Evolutionary conservation across 2,329 filamentous ascomycete genomes (phyloP), one percentile per base, ranked within the genome.

Genomic region (Plenodomus tracheiphilus): DNA sequence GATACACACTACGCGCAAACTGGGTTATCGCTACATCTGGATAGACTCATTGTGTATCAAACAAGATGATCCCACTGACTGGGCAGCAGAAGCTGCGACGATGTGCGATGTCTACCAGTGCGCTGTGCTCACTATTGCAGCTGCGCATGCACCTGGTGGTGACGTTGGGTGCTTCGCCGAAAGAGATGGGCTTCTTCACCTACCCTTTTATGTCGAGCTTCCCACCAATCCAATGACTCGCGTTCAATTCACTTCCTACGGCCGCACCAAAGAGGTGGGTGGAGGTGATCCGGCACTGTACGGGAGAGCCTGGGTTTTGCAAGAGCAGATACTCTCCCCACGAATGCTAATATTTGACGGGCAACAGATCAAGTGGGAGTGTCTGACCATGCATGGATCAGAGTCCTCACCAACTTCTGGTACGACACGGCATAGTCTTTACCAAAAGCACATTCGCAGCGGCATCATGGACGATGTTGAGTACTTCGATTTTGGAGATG

Each of bases 241-340:
- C 4, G 43, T 61, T 11, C 40, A 43, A 1, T 54, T 56, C 35
- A 47, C 47, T n/a, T 47, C 43, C 1, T 58, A 55, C 18, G 54
- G 57, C 3, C 57, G 56, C 7, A 40, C 35, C 6, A 39, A 51
- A 38, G 48, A 43, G 5, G 10, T 54, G 4, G 45, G 45, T n/a
- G 54, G 45, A 4, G 46, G 50, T 9, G 50, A 55, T 9, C 59
- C 58, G 11, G 53, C 54, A 15, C 42, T 65, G 4, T 60, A 57
- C 15, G 53, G 58, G 7, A 45, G 62, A 10, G 57, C 54, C 6
- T 66, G 63, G 61, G 60, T 65, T 1, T 40, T 65, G 1, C 60
- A 66, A 48, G 60, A 66, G 35, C 60, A 63, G 39, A 20, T 61
- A 3, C 44, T 62, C 4, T 56, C 55, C 3, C 52, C 53, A 13